Base-by-base conservation (phyloP, 78 protist species). In the Acrasis kona region DNA sequence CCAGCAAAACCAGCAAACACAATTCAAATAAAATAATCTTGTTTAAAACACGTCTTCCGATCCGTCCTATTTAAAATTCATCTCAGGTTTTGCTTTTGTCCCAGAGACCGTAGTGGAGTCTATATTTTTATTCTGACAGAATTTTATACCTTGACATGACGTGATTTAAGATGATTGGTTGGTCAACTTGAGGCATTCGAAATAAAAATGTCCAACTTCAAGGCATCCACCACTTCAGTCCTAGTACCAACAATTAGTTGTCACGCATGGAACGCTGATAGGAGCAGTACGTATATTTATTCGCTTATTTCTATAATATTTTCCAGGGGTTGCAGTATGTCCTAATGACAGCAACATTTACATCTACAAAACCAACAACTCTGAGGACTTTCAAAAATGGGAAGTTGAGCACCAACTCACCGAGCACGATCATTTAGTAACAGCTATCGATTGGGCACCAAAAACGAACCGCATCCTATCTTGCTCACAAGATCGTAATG, bases 401-500 rank as follows among this genome's bases (percentile, higher is more conserved):
- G 27, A 27, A 30, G 5, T 29, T 12, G 28, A 38, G 70, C 36
- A 7, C 6, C 40, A 28, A 31, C 71, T 58, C 40, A 3, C 28
- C 8, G 74, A 92, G 93, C 97, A 94, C 77, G 93, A 88, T 50
- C 88, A 84, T 70, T 77, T 81, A 12, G 91, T 94, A n/a, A 93
- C 95, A 2, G 61, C 76, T 30, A 84, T 94, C 40, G 97, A 91
- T 66, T 94, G 96, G 96, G 91, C 92, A 5, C 88, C 85, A 39
- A 41, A 77, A 74, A 74, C 92, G 50, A 84, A 94, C 87, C 78
- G 87, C 58, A 91, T 94, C 65, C 87, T 94, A 29, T 64, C 95
- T 1, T 83, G 92, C 64, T 79, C 92, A 31, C 95, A 92, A 74
- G 97, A 94, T 69, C 87, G 97, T 29, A 94, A 92, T 70, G 97